Percentiles rank a stretch among this genome's conserved stretches.
Conservation (phyloP, 2,329 filamentous ascomycete species). For the Fusarium clavum region DNA sequence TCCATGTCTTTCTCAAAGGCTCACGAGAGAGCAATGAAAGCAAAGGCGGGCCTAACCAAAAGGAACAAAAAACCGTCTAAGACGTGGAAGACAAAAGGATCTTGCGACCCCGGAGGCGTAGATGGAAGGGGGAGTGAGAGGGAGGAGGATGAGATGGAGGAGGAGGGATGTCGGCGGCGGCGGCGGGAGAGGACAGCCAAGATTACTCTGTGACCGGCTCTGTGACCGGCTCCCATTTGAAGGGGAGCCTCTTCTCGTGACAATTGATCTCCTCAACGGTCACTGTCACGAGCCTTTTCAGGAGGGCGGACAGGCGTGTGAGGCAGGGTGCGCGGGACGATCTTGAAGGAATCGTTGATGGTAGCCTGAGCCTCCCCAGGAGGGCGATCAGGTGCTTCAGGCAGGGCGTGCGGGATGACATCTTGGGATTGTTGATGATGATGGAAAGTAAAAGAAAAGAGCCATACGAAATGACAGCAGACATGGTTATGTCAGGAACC, state of each 20-base stretch:
- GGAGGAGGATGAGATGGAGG: no score
- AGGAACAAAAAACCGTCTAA: no score
- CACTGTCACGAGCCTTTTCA: neutral
- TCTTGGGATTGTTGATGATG: neutral
- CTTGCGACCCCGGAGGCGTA: no score
- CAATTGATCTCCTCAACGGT: neutral
- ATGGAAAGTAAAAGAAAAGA: neutral
- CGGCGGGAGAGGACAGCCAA: no score
- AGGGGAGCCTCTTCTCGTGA: neutral
- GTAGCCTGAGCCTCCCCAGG: neutral
- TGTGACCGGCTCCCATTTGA: no score
- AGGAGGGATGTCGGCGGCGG: no score
- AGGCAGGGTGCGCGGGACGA: neutral
- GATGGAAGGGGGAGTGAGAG: no score
- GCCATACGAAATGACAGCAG: neutral
- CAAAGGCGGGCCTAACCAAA: no score
- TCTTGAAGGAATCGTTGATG: neutral
- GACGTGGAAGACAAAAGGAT: no score
- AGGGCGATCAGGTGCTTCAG: neutral
- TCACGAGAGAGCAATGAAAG: no score
- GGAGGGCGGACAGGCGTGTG: neutral
- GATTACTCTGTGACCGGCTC: no score
- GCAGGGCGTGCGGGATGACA: neutral
- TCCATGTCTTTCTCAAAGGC: no score
- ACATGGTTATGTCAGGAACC: neutral